phyloP scores from a whole-genome alignment of 352 stramenopile species.

The Globisporangium cystogenes region DNA sequence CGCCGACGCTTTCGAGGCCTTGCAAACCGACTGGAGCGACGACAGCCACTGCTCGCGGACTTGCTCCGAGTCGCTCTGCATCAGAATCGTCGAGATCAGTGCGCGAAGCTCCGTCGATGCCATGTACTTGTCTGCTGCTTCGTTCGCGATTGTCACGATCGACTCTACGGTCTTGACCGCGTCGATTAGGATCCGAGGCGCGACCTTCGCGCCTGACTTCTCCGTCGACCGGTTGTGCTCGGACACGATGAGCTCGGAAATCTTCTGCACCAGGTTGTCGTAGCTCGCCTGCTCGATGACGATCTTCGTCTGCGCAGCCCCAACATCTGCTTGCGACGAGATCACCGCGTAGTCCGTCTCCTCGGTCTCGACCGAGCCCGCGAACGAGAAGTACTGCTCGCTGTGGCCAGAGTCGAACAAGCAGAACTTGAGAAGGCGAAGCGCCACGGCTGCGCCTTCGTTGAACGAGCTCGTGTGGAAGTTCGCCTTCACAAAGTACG shows the following conservation, averaged over 20 bases:
- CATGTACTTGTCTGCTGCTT: conserved; percentile 64
- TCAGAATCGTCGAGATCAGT: conserved; percentile 54
- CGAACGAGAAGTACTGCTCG: conserved; percentile 34
- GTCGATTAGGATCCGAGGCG: conserved; percentile 77
- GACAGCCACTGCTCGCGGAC: conserved; percentile 82
- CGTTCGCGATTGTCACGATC: conserved; percentile 63
- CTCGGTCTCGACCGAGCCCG: conserved; percentile 8
- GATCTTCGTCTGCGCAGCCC: conserved; percentile 29
- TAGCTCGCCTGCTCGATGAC: conserved; percentile 57
- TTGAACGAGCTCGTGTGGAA: conserved; percentile 74
- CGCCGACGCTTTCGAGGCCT: conserved; percentile 30
- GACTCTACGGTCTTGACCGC: conserved; percentile 80
- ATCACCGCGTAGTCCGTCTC: conserved; percentile 17
- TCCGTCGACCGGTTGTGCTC: conserved; percentile 41
- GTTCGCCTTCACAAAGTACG: conserved; percentile 74
- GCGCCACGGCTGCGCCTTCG: conserved; percentile 74
- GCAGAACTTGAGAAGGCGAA: conserved; percentile 83
- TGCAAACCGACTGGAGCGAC: conserved; percentile 72
- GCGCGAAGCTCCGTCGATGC: conserved; percentile 29
- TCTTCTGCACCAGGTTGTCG: conserved; percentile 68
- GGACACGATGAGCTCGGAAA: conserved; percentile 72
- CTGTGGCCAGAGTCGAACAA: conserved; percentile 67
- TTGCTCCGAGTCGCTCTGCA: conserved; percentile 61
- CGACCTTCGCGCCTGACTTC: conserved; percentile 23
- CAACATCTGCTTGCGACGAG: conserved; percentile 6